phyloP scores from a whole-genome alignment of 2,329 filamentous ascomycete species.

The Rasamsonia emersonii region DNA sequence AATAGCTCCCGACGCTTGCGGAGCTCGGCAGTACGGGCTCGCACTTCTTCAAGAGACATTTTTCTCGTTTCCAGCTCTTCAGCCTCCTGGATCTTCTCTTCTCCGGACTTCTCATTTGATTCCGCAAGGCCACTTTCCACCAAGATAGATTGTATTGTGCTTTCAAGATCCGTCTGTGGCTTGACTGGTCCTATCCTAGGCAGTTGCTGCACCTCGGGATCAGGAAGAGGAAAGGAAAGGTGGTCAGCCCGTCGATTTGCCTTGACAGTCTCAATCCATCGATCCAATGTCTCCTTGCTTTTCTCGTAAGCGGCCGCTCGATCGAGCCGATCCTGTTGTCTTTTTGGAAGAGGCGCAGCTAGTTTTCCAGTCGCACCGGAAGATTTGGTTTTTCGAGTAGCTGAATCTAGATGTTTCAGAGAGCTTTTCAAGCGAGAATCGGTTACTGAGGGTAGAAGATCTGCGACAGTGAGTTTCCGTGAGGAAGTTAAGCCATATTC shows the following conservation, averaged over 20 bases:
- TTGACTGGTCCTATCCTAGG: conserved; percentile 49
- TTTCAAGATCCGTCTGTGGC: conserved; percentile 73
- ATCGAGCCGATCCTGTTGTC: conserved; percentile 78
- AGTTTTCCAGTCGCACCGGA: conserved; percentile 59
- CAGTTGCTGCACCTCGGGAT: conserved; percentile 54
- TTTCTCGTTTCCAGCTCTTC: conserved; percentile 64
- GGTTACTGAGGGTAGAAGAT: conserved; percentile 63
- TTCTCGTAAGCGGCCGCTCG: conserved; percentile 78
- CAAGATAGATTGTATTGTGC: conserved; percentile 78
- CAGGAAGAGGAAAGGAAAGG: conserved; percentile 74
- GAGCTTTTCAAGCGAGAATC: conserved; percentile 71
- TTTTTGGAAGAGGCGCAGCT: conserved; percentile 70
- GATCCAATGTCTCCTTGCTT: conserved; percentile 79
- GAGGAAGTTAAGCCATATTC: conserved; percentile 51
- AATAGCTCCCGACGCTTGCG: conserved; percentile 74
- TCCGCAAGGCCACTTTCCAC: conserved; percentile 70
- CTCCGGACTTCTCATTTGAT: conserved; percentile 50
- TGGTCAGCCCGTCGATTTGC: conserved; percentile 87
- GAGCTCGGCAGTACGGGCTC: conserved; percentile 63
- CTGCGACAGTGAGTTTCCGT: conserved; percentile 64
- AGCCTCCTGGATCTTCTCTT: conserved; percentile 59
- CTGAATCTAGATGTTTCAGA: conserved; percentile 58
- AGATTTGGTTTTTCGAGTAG: conserved; percentile 36
- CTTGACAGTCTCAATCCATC: conserved; percentile 94
- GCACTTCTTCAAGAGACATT: conserved; percentile 62